Base-by-base conservation (phyloP, 495 filamentous ascomycete genomes). In the Podospora conica region DNA sequence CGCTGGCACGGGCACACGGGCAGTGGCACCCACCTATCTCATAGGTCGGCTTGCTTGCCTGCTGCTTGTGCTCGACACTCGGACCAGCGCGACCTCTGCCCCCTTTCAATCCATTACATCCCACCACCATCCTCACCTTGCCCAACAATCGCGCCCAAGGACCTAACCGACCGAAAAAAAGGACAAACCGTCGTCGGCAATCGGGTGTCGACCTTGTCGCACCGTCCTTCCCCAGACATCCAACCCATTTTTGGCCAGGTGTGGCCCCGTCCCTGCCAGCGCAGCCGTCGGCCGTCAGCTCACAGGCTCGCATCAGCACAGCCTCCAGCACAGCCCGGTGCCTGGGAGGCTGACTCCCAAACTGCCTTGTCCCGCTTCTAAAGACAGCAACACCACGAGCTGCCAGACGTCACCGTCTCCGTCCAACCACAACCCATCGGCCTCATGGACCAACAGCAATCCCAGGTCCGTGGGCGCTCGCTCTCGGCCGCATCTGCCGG, bases 381-480 rank as follows among this genome's bases (percentile, higher is more conserved):
- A 76, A 74, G 66, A 77, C 74, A 74, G 75, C 68, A 77, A 75
- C 75, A 77, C 66, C 71, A 65, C 65, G 60, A 53, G n/a, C 22
- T 63, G 48, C 61, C 23, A 24, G 15, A 54, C 55, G 53, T 58
- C n/a, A 22, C 61, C 20, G 61, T 25, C n/a, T 25, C 57, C 40
- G 55, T 58, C 69, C 68, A 63, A 65, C 58, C 66, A 57, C 65
- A 66, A 69, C 65, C 58, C 61, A 48, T 48, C 40, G 40, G 40
- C 40, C 40, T 48, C 40, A 83, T 83, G 81, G 80, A 81, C 73
- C 79, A 77, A 74, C 79, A 80, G 68, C 74, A 76, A 65, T 71
- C 71, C 73, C 71, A 79, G 72, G 76, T 72, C 70, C 80, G 79
- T 64, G 79, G 79, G 67, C 80, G 80, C 33, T 82, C 81, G 64